These are phyloP conservation scores for Sporothrix schenckii DNA, from an alignment of 2,329 filamentous ascomycete genomes.

Conservation along the genomic window DNA sequence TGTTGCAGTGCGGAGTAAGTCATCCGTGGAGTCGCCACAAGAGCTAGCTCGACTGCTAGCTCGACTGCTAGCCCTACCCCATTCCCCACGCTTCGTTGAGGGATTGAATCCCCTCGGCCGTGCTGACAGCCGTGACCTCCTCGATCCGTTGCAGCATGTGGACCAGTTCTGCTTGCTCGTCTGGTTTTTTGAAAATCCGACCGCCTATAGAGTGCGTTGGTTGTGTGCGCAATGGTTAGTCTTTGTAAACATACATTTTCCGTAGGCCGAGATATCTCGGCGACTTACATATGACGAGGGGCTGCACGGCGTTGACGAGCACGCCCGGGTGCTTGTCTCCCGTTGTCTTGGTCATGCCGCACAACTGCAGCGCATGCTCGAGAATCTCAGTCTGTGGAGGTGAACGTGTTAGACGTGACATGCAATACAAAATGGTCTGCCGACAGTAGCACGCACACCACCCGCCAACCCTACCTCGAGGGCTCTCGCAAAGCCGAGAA, in stretches of 20 bases:
- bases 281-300: conserved; percentile 20
- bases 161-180: conserved; percentile 13
- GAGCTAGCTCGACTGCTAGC: background rate
- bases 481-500: conserved; percentile 9
- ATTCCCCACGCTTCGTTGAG: background rate
- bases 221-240: background rate
- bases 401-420: too few relatives aligned
- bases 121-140: conserved; percentile 13
- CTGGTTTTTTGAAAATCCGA: conserved; percentile 15
- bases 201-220: background rate
- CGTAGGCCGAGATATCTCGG: too few relatives aligned
- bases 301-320: conserved; percentile 23
- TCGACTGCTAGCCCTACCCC: background rate
- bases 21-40: too few relatives aligned
- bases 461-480: background rate
- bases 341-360: conserved; percentile 20
- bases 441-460: too few relatives aligned
- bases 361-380: conserved; percentile 16
- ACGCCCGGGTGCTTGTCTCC: conserved; percentile 20
- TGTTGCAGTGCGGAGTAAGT: too few relatives aligned
- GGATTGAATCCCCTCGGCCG: background rate
- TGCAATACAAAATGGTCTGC: too few relatives aligned
- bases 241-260: background rate
- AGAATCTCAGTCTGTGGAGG: conserved; percentile 19
- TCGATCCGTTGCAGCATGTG: conserved; percentile 14